Percentiles rank a stretch among this genome's conserved stretches.
These are phyloP conservation scores for Fusarium irregulare DNA, from an alignment of 2,329 filamentous ascomycete species.

Conservation along the genomic window DNA sequence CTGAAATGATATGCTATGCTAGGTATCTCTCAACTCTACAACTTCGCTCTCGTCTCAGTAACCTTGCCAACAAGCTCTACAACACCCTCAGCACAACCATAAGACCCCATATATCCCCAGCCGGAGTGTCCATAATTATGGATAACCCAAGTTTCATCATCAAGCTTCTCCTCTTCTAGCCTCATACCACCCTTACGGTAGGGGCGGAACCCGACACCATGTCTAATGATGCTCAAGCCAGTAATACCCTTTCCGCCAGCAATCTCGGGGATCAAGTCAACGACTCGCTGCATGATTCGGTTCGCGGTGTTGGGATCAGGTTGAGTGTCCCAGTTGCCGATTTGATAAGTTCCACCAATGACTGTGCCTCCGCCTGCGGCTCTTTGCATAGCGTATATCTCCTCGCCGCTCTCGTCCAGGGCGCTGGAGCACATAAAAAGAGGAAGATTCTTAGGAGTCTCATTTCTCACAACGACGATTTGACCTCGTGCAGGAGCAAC, in stretches of 20 bases:
- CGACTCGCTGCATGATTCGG: slow-evolving; percentile 82
- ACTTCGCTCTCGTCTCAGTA: slow-evolving; percentile 43
- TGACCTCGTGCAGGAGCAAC: slow-evolving; percentile 85
- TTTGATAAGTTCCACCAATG: slow-evolving; percentile 84
- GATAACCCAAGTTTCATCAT: slow-evolving; percentile 71
- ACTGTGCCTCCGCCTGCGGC: slow-evolving; percentile 83
- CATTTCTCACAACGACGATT: slow-evolving; percentile 82
- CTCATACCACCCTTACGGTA: slow-evolving; percentile 78
- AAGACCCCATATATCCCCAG: slow-evolving; percentile 78
- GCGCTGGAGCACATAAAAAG: slow-evolving; percentile 79
- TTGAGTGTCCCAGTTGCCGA: slow-evolving; percentile 80
- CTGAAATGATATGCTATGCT: neutral
- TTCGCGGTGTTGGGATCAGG: slow-evolving; percentile 81
- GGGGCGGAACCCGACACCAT: slow-evolving; percentile 85
- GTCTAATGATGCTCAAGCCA: slow-evolving; percentile 78
- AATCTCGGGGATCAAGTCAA: slow-evolving; percentile 73
- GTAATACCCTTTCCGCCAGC: slow-evolving; percentile 75
- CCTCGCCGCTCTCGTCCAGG: slow-evolving; percentile 78
- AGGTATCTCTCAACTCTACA: slow-evolving; percentile 30
- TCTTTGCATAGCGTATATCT: slow-evolving; percentile 84
- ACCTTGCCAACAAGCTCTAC: slow-evolving; percentile 75
- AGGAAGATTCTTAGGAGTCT: slow-evolving; percentile 64
- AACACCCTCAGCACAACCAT: slow-evolving; percentile 76
- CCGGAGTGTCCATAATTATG: slow-evolving; percentile 85
- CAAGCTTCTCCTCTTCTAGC: slow-evolving; percentile 68